Conservation (phyloP, 805 yeast genomes). For the Maudiozyma saulgeensis region DNA sequence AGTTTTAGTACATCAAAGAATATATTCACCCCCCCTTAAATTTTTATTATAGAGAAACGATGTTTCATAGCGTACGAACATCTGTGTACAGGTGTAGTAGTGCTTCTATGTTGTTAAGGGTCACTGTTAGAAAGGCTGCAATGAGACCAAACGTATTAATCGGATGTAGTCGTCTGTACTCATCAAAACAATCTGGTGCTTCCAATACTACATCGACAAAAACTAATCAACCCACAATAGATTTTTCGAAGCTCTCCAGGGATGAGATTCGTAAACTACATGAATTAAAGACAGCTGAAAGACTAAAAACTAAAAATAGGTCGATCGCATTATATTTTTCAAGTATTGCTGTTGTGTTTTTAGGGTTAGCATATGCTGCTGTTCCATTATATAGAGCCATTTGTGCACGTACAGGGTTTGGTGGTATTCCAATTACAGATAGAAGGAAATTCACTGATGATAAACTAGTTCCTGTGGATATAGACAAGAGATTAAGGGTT, state of each 20-base stretch:
- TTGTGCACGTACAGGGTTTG: slow-evolving; percentile 93
- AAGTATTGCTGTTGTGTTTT: slow-evolving; percentile 58
- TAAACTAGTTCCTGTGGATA: slow-evolving; percentile 77
- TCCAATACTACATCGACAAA: background rate
- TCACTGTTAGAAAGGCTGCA: background rate
- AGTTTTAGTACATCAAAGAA: no score
- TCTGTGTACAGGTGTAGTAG: background rate
- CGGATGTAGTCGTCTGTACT: background rate
- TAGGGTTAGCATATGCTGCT: slow-evolving; percentile 77
- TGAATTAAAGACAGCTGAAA: slow-evolving; percentile 13
- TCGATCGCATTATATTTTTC: slow-evolving; percentile 58
- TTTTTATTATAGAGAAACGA: background rate
- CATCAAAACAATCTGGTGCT: background rate
- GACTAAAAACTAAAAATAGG: slow-evolving; percentile 31
- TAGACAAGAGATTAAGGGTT: slow-evolving; percentile 71
- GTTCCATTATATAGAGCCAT: slow-evolving; percentile 88
- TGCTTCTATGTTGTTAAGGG: background rate
- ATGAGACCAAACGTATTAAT: background rate
- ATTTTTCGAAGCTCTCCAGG: slow-evolving; percentile 19
- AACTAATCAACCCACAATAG: slow-evolving; percentile 3
- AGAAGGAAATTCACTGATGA: slow-evolving; percentile 71
- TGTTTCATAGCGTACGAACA: background rate
- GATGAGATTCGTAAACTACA: slow-evolving; percentile 19
- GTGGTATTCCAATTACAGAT: slow-evolving; percentile 92
- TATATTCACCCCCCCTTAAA: no score